phyloP scores from a whole-genome alignment of 768 basidiomycete genomes.

The Tricholoma bakamatsutake region DNA sequence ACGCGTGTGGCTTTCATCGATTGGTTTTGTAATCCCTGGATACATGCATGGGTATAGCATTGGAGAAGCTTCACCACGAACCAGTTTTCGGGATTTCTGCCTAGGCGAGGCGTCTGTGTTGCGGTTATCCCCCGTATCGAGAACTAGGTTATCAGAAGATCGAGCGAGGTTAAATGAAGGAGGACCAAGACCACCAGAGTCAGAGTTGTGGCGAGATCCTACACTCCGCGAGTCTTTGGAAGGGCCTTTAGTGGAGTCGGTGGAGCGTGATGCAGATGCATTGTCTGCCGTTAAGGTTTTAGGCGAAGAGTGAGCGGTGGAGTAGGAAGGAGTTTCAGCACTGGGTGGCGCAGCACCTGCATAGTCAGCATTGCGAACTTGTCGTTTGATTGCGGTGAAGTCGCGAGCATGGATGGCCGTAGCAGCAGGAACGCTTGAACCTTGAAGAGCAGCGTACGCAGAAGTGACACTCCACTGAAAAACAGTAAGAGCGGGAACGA shows the following conservation, averaged over 20 bases:
- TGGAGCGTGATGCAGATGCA: not conserved
- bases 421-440: not conserved
- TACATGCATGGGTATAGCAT: not conserved
- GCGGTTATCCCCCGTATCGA: not conserved
- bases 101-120: not conserved
- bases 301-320: not conserved
- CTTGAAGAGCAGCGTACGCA: constrained; percentile 2
- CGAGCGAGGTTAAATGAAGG: not conserved
- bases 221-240: not conserved
- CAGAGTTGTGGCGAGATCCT: not conserved
- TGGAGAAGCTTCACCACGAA: not conserved
- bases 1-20: not conserved
- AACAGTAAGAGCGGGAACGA: constrained; percentile 9
- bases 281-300: not conserved
- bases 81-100: not conserved
- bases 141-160: not conserved
- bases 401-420: not conserved
- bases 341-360: not conserved
- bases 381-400: not conserved
- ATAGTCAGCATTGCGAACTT: constrained; percentile 14
- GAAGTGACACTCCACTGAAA: constrained; percentile 9
- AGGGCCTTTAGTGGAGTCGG: not conserved
- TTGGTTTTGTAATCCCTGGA: not conserved
- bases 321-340: not conserved
- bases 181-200: not conserved